A percentile compares a stretch with the other conserved stretches of the same genome.
These are phyloP conservation scores for Zygosaccharomyces bailii DNA, from an alignment of 805 yeast genomes.

Conservation along the genomic window DNA sequence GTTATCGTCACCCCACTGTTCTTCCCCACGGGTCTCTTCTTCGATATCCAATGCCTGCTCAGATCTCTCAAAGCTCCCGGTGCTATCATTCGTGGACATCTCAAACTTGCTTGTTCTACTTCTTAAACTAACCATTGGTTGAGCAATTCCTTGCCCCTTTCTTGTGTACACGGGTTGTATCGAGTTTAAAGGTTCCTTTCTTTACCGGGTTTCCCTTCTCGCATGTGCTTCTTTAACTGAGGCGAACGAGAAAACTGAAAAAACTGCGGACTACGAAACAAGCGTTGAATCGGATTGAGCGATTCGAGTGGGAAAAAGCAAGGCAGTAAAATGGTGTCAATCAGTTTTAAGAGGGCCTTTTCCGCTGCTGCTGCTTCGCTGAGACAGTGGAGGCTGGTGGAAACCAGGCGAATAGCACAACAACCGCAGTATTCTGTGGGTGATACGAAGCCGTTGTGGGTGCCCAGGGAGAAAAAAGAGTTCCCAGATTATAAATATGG, in stretches of 20 bases:
- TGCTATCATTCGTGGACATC: slow-evolving; percentile 11
- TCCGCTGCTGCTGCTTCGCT: slow-evolving; percentile 16
- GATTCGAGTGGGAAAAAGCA: no score
- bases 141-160: not conserved
- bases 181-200: not conserved
- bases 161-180: not conserved
- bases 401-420: slow-evolving; percentile 44
- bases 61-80: slow-evolving; percentile 4
- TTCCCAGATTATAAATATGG: slow-evolving; percentile 77
- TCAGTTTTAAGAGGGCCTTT: slow-evolving; percentile 21
- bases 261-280: not conserved
- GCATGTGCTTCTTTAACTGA: not conserved
- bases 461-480: slow-evolving; percentile 44
- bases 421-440: slow-evolving; percentile 49
- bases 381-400: slow-evolving; percentile 45
- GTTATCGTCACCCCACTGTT: slow-evolving; percentile 14
- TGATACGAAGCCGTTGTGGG: slow-evolving; percentile 45
- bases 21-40: slow-evolving; percentile 9
- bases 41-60: slow-evolving; percentile 12
- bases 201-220: slow-evolving; percentile 1
- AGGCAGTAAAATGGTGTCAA: not conserved
- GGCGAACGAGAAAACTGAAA: slow-evolving; percentile 2
- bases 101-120: slow-evolving; percentile 9
- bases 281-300: not conserved
- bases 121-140: slow-evolving; percentile 12